phyloP scores from a whole-genome alignment of 306 rosid genomes.

The Elaeagnus macrophylla region DNA sequence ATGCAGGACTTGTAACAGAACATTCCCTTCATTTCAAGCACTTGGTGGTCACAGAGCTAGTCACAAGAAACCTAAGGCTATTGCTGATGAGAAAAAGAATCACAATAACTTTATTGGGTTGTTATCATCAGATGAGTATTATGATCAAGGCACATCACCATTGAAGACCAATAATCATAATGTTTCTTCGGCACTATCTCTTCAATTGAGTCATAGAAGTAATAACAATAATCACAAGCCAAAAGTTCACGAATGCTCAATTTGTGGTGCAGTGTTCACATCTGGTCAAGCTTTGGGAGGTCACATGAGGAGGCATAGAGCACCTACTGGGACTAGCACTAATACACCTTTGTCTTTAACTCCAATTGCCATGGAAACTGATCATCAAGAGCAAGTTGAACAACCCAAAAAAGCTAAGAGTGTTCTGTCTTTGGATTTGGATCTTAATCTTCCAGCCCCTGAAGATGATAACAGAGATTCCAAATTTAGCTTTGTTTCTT shows the following conservation, averaged over 20 bases:
- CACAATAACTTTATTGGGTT: conserved; percentile 4
- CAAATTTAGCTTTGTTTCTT: conserved; percentile 40
- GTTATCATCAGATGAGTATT: conserved; percentile 33
- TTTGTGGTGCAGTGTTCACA: conserved; percentile 73
- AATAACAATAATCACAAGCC: conserved; percentile 29
- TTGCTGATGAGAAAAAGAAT: no score
- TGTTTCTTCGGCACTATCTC: conserved; percentile 26
- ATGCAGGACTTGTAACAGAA: conserved; percentile 74
- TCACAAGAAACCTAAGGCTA: conserved; percentile 68
- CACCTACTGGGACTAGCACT: conserved; percentile 21
- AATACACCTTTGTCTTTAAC: conserved; percentile 37
- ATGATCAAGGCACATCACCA: conserved; percentile 28
- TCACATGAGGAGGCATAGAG: conserved; percentile 81
- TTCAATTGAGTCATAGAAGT: conserved; percentile 41
- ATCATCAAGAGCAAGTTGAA: conserved; percentile 22
- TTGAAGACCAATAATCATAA: background rate
- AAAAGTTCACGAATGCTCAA: conserved; percentile 73
- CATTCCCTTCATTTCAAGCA: conserved; percentile 84
- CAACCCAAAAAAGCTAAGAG: conserved; percentile 41
- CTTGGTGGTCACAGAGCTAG: conserved; percentile 85
- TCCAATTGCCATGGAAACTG: conserved; percentile 29
- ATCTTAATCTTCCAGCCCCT: conserved; percentile 97
- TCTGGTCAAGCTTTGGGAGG: conserved; percentile 95
- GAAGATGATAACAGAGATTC: conserved; percentile 69
- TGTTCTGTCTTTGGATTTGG: conserved; percentile 61